Conservation (phyloP, 768 basidiomycete genomes). For the Pleurotus eryngii region DNA sequence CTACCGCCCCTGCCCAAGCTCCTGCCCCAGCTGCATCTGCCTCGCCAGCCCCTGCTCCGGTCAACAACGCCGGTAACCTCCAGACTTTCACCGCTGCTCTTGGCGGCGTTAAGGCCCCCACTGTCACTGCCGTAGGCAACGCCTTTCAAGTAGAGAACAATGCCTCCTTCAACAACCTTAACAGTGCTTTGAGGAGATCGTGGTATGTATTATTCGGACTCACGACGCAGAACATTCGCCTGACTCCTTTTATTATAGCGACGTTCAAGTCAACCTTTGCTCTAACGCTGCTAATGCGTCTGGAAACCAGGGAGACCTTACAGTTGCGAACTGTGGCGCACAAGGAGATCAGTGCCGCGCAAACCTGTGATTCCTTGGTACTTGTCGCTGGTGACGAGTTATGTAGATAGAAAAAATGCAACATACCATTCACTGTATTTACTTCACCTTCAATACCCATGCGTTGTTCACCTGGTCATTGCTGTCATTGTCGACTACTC, state of each 20-base stretch:
- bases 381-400: not conserved
- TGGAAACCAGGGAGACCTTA: constrained; percentile 43
- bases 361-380: not conserved
- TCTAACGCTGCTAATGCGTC: constrained; percentile 53
- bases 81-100: constrained; percentile 48
- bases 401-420: too few species aligned
- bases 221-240: not conserved
- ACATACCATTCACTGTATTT: too few species aligned
- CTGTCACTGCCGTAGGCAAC: constrained; percentile 38
- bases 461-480: too few species aligned
- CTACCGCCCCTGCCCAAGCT: constrained; percentile 9
- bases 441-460: too few species aligned
- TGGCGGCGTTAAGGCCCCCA: constrained; percentile 42
- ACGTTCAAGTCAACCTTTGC: constrained; percentile 59
- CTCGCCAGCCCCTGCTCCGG: constrained; percentile 8
- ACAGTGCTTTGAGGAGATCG: constrained; percentile 45
- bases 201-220: constrained; percentile 28
- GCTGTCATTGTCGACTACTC: too few species aligned
- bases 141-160: constrained; percentile 50
- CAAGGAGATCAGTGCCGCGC: constrained; percentile 43
- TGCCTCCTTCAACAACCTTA: constrained; percentile 39
- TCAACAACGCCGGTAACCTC: constrained; percentile 30
- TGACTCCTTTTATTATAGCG: constrained; percentile 22
- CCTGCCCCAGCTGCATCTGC: constrained; percentile 14
- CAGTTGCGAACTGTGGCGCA: constrained; percentile 41